Conservation (phyloP, 2,329 filamentous ascomycete genomes). For the Trichoderma polysporum region DNA sequence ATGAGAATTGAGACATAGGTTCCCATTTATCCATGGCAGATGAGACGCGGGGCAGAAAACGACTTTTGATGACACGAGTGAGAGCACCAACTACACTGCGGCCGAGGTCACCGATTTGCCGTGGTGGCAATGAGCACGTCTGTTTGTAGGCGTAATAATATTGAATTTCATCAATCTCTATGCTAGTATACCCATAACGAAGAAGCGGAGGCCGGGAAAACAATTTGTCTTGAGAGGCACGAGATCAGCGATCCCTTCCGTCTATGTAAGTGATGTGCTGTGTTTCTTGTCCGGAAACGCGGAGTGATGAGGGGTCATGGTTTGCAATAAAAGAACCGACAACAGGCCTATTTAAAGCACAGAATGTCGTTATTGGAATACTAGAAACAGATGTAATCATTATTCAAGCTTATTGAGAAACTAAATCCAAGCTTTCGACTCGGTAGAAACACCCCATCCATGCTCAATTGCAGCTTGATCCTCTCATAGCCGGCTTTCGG, state of each 20-base stretch:
- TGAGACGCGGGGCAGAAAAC: neutral
- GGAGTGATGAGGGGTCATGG: neutral
- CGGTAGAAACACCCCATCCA: neutral
- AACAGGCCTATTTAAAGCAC: neutral
- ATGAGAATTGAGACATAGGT: too few species aligned
- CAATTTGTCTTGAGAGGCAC: neutral
- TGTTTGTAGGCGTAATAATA: too few species aligned
- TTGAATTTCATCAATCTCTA: neutral
- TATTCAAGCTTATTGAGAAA: neutral
- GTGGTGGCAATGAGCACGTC: too few species aligned
- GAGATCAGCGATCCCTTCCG: constrained; percentile 8
- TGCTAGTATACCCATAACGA: neutral
- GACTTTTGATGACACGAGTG: neutral
- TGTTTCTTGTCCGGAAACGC: neutral
- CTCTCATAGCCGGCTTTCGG: constrained; percentile 8
- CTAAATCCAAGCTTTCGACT: neutral
- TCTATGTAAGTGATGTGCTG: neutral
- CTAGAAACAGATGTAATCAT: neutral
- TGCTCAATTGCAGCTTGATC: neutral
- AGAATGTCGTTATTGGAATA: neutral
- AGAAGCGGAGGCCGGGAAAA: neutral
- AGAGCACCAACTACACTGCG: neutral
- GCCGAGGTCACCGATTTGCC: neutral
- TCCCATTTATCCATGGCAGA: neutral
- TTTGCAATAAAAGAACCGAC: neutral